Conservation (phyloP, 1,284 basidiomycete genomes). For the Austroboletus niveus region DNA sequence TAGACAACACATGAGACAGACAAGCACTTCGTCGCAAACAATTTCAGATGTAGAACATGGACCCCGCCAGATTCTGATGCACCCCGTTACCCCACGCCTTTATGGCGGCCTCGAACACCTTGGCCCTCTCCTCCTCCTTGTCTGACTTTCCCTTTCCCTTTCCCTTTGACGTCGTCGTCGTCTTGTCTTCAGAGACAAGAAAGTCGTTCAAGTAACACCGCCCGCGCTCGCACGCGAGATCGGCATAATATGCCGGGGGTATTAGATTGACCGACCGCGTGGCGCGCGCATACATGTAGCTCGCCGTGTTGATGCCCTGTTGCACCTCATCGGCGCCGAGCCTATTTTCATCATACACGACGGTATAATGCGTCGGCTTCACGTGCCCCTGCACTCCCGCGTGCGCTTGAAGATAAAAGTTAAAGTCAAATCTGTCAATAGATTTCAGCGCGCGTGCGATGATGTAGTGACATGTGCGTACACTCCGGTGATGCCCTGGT, state of each 20-base stretch:
- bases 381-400: constrained; percentile 39
- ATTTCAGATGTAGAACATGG: constrained; percentile 72
- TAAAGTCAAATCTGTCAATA: constrained; percentile 56
- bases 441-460: not conserved
- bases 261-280: constrained; percentile 76
- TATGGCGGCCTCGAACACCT: constrained; percentile 51
- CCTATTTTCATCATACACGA: constrained; percentile 69
- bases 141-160: constrained; percentile 25
- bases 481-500: constrained; percentile 69
- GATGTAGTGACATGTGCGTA: constrained; percentile 31
- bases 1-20: too few species aligned
- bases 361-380: constrained; percentile 69
- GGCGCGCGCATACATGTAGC: constrained; percentile 72
- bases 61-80: constrained; percentile 53
- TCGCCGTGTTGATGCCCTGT: constrained; percentile 59
- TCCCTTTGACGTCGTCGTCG: constrained; percentile 29
- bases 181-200: constrained; percentile 49
- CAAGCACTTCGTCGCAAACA: not conserved
- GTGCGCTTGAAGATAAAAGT: constrained; percentile 79
- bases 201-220: constrained; percentile 69
- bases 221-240: constrained; percentile 73
- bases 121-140: constrained; percentile 38
- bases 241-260: constrained; percentile 75
- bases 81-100: constrained; percentile 63
- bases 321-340: constrained; percentile 67